These are phyloP conservation scores for Pneumocystis carinii DNA, from an alignment of 1,139 yeast species.

Conservation along the genomic window DNA sequence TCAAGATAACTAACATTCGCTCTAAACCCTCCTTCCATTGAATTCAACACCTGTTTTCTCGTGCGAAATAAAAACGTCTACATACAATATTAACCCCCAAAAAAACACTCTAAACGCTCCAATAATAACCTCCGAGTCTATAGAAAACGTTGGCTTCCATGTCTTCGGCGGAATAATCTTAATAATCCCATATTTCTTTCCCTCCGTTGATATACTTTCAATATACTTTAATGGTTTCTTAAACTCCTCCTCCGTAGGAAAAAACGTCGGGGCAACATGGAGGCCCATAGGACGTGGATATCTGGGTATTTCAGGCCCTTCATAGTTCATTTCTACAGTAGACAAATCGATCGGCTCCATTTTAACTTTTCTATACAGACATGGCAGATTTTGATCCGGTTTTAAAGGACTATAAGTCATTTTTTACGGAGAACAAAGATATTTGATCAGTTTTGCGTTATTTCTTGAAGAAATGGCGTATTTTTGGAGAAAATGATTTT, in stretches of 20 bases:
- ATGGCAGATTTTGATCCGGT: background rate
- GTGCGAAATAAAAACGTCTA: constrained; percentile 35
- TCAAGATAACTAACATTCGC: constrained; percentile 25
- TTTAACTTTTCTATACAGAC: background rate
- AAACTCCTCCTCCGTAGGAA: constrained; percentile 33
- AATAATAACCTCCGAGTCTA: constrained; percentile 33
- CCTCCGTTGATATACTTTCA: constrained; percentile 24
- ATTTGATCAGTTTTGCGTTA: background rate
- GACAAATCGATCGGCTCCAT: background rate
- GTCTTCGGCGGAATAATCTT: constrained; percentile 44
- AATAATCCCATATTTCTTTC: constrained; percentile 52
- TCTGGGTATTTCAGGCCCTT: background rate
- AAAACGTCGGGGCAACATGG: constrained; percentile 35
- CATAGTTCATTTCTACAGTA: background rate
- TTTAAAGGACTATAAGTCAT: background rate
- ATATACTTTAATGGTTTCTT: constrained; percentile 32
- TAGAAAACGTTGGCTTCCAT: constrained; percentile 29
- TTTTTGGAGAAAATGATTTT: background rate
- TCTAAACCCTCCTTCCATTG: constrained; percentile 29
- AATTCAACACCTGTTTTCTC: constrained; percentile 36
- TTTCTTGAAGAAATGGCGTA: background rate
- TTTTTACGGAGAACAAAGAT: background rate
- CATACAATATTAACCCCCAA: background rate
- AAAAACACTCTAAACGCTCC: background rate
- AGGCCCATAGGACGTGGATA: constrained; percentile 19